Percentiles rank a stretch among this genome's conserved stretches.
Conservation (phyloP, 208 protist species). For the Acanthamoeba polyphaga region DNA sequence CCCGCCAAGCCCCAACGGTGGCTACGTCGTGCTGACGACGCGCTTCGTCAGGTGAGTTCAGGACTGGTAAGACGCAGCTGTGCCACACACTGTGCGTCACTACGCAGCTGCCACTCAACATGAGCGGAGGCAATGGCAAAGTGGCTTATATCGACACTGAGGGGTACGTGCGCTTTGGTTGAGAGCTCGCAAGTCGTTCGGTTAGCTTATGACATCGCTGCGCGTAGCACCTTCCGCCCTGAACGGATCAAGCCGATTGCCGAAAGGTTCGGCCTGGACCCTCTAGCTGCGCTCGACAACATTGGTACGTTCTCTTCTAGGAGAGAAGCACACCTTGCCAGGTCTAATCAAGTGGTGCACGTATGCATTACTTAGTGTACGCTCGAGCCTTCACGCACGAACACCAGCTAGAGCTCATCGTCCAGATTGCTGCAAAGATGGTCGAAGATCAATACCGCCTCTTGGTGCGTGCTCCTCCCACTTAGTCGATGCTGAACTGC, state of each 20-base stretch:
- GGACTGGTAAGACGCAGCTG: constrained; percentile 99
- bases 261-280: constrained; percentile 96
- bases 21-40: constrained; percentile 32
- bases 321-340: not conserved
- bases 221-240: constrained; percentile 88
- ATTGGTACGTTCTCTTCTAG: constrained; percentile 89
- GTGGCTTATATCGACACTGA: constrained; percentile 99
- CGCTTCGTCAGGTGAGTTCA: constrained; percentile 84
- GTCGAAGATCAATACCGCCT: constrained; percentile 89
- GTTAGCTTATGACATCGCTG: not conserved
- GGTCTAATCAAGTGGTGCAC: not conserved
- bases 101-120: constrained; percentile 94
- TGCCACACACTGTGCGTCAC: constrained; percentile 98
- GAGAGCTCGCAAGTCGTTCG: not conserved
- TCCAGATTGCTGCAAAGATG: constrained; percentile 82
- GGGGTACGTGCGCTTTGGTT: constrained; percentile 89
- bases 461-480: constrained; percentile 21
- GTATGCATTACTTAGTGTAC: constrained; percentile 81
- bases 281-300: constrained; percentile 95
- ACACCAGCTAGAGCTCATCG: constrained; percentile 94
- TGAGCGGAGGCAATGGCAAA: constrained; percentile 90
- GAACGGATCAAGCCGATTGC: constrained; percentile 98
- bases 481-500: no score
- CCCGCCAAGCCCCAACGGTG: constrained; percentile 75
- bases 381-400: constrained; percentile 96